phyloP scores from a whole-genome alignment of 257 asterid species.

The Fraxinus excelsior region DNA sequence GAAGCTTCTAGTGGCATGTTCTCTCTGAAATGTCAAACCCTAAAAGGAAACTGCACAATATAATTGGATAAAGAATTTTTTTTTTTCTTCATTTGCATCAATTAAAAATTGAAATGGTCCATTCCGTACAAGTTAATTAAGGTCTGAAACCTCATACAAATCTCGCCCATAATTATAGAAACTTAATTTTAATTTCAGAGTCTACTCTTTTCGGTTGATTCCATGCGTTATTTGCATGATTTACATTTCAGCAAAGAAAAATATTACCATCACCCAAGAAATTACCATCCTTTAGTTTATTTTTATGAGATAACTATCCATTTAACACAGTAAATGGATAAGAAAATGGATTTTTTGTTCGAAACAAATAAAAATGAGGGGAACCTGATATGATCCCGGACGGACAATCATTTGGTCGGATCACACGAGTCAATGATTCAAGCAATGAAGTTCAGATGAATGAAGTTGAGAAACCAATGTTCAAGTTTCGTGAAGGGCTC shows the following conservation, averaged over 20 bases:
- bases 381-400: too few relatives aligned
- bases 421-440: too few relatives aligned
- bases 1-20: constrained; percentile 32
- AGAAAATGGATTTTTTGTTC: too few relatives aligned
- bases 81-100: neutral
- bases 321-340: neutral
- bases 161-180: constrained; percentile 31
- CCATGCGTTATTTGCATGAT: neutral
- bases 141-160: constrained; percentile 23
- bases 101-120: neutral
- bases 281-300: neutral
- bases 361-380: too few relatives aligned
- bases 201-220: constrained; percentile 5
- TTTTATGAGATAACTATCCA: neutral
- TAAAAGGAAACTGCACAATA: neutral
- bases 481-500: too few relatives aligned
- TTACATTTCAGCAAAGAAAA: neutral
- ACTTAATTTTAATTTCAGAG: neutral
- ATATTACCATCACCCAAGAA: neutral
- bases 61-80: neutral
- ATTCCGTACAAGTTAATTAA: neutral
- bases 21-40: constrained; percentile 24
- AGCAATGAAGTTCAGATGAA: too few relatives aligned
- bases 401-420: too few relatives aligned
- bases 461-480: too few relatives aligned